phyloP scores from a whole-genome alignment of 352 stramenopile species.

The Phytophthora kernoviae region DNA sequence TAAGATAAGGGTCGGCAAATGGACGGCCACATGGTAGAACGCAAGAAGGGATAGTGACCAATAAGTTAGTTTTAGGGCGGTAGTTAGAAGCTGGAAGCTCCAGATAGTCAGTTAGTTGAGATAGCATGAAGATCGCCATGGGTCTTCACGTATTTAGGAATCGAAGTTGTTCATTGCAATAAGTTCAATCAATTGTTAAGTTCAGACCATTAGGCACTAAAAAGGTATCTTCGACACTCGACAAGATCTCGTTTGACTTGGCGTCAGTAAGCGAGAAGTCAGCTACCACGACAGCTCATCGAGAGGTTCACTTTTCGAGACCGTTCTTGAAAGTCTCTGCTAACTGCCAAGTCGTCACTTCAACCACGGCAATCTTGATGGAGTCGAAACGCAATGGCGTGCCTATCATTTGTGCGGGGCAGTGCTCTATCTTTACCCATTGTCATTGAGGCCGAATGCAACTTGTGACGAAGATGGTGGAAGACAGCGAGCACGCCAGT shows the following conservation, averaged over 20 bases:
- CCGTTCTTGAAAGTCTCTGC: constrained; percentile 19
- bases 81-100: constrained; percentile 23
- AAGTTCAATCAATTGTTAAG: neutral
- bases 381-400: constrained; percentile 23
- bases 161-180: constrained; percentile 1
- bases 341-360: constrained; percentile 5
- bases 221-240: constrained; percentile 5
- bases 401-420: constrained; percentile 23
- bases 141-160: constrained; percentile 12
- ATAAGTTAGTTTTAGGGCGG: constrained; percentile 1
- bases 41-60: neutral
- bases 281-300: neutral
- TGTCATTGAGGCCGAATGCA: constrained; percentile 5
- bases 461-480: constrained; percentile 16
- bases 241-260: constrained; percentile 18
- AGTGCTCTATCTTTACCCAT: constrained; percentile 18
- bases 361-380: constrained; percentile 10
- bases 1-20: neutral
- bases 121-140: neutral
- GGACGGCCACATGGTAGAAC: too few species aligned
- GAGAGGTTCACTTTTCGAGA: constrained; percentile 2
- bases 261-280: constrained; percentile 1
- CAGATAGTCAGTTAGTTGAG: neutral
- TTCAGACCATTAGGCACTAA: constrained; percentile 10
- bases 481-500: constrained; percentile 19